Percentiles rank a stretch among this genome's conserved stretches.
Conservation (phyloP, 129 eudicot species). For the Chrysanthemum seticuspe region DNA sequence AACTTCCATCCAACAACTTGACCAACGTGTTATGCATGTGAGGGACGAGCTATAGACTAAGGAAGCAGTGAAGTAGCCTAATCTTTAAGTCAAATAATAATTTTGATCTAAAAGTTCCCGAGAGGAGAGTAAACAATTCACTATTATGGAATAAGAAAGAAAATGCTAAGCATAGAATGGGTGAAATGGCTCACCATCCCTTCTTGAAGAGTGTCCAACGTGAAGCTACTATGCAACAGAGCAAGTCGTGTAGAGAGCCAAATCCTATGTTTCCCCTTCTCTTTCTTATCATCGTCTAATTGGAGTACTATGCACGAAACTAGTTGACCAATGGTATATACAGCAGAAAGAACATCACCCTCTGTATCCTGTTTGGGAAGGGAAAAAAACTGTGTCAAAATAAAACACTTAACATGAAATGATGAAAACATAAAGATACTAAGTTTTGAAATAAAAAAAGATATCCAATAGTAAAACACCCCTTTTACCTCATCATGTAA, state of each 20-base stretch:
- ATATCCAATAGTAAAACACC: slow-evolving; percentile 32
- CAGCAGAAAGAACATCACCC: slow-evolving; percentile 49
- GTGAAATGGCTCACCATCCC: slow-evolving; percentile 74
- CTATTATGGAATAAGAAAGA: neutral
- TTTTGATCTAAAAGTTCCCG: neutral
- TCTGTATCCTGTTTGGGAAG: slow-evolving; percentile 47
- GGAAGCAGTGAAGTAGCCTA: neutral
- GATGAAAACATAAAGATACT: neutral
- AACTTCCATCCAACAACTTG: slow-evolving; percentile 4
- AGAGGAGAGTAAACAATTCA: neutral
- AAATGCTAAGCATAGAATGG: slow-evolving; percentile 1
- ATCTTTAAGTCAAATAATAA: neutral
- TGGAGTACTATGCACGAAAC: slow-evolving; percentile 85
- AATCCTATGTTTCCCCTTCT: slow-evolving; percentile 61
- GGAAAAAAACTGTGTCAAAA: slow-evolving; percentile 1
- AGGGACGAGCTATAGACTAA: slow-evolving; percentile 1
- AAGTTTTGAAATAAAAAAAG: neutral
- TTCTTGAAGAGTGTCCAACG: slow-evolving; percentile 80
- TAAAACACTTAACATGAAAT: neutral
- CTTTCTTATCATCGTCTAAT: slow-evolving; percentile 79
- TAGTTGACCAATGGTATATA: slow-evolving; percentile 76
- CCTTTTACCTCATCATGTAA: slow-evolving; percentile 36
- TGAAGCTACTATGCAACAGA: slow-evolving; percentile 63
- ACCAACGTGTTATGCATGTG: neutral
- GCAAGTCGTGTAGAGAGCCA: slow-evolving; percentile 91